These are phyloP conservation scores for Wickerhamomyces canadensis DNA, from an alignment of 805 yeast species.

Conservation along the genomic window DNA sequence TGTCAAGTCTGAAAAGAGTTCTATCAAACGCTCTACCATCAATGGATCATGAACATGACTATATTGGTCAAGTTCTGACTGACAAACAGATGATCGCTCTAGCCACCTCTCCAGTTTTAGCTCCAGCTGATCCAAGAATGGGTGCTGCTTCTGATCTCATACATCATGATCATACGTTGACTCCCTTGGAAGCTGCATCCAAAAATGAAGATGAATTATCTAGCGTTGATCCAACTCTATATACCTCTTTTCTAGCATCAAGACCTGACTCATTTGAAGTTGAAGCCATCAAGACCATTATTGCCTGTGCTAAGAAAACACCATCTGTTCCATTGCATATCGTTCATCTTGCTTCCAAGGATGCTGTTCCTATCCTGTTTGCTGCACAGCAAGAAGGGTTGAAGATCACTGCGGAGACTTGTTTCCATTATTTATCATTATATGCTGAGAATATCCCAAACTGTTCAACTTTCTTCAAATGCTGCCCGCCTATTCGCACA, in stretches of 20 bases:
- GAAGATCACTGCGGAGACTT: conserved; percentile 83
- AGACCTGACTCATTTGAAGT: conserved; percentile 88
- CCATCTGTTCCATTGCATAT: conserved; percentile 74
- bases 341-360: conserved; percentile 84
- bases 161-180: conserved; percentile 21
- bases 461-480: conserved; percentile 79
- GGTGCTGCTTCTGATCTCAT: conserved; percentile 36
- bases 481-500: conserved; percentile 91
- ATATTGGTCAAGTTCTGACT: conserved; percentile 29
- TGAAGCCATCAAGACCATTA: conserved; percentile 71
- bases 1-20: conserved; percentile 3
- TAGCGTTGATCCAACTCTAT: conserved; percentile 22
- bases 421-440: conserved; percentile 84
- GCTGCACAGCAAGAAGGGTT: conserved; percentile 55
- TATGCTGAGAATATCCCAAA: conserved; percentile 73
- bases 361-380: conserved; percentile 69
- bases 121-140: conserved; percentile 53
- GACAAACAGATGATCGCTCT: conserved; percentile 48
- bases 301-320: conserved; percentile 49
- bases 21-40: conserved; percentile 5
- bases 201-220: conserved; percentile 34
- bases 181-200: conserved; percentile 41
- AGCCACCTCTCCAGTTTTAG: conserved; percentile 48
- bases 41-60: conserved; percentile 3
- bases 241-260: conserved; percentile 42